Conservation (phyloP, 148 eudicot genomes). For the Dianthus caryophyllus region DNA sequence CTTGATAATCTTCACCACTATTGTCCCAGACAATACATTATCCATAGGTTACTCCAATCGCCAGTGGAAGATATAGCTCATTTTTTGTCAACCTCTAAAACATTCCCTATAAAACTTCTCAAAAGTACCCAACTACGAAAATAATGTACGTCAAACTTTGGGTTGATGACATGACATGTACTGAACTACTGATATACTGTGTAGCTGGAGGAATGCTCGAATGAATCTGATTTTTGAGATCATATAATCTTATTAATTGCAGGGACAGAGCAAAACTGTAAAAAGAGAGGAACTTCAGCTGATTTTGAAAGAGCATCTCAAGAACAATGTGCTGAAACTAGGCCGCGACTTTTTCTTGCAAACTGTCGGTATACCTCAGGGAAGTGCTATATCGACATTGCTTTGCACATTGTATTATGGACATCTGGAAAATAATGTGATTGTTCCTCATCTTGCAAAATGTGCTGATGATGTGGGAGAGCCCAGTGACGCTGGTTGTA, state of each 20-base stretch:
- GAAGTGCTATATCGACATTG: constrained; percentile 73
- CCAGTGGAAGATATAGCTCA: background rate
- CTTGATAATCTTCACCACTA: background rate
- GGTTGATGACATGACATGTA: background rate
- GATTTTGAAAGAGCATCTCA: constrained; percentile 61
- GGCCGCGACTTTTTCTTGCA: constrained; percentile 54
- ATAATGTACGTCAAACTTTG: background rate
- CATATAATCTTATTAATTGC: constrained; percentile 20
- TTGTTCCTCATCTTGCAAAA: constrained; percentile 56
- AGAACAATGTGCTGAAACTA: constrained; percentile 54
- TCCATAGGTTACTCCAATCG: background rate
- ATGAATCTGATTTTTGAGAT: background rate
- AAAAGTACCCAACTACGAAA: too few relatives aligned
- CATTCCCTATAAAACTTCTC: background rate
- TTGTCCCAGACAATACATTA: background rate
- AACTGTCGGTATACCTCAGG: constrained; percentile 89
- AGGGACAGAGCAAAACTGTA: constrained; percentile 50
- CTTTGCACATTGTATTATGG: constrained; percentile 87
- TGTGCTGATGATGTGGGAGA: constrained; percentile 16
- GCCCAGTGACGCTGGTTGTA: constrained; percentile 12
- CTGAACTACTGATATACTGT: too few relatives aligned
- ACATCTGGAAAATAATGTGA: constrained; percentile 51
- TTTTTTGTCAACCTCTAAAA: background rate
- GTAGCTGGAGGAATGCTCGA: too few relatives aligned
- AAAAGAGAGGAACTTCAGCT: constrained; percentile 40